These are phyloP conservation scores for Colletotrichum sp. DNA, from an alignment of 2,329 filamentous ascomycete genomes.

Conservation along the genomic window DNA sequence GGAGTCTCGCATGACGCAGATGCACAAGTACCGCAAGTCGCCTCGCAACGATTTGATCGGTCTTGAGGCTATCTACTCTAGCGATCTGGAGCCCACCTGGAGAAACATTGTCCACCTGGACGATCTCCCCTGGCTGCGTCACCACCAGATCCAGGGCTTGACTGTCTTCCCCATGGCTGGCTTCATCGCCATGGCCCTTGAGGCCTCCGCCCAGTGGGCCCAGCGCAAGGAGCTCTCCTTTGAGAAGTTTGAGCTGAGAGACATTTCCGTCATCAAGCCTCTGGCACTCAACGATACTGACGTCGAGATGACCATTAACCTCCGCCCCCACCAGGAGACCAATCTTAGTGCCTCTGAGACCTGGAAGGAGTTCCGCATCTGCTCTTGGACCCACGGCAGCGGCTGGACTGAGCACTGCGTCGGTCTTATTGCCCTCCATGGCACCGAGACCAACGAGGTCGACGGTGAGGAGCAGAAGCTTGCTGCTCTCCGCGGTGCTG, in stretches of 20 bases:
- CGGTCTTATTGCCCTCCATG: conserved; percentile 51
- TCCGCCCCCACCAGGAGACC: conserved; percentile 47
- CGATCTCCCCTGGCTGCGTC: conserved; percentile 61
- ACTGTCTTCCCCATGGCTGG: conserved; percentile 61
- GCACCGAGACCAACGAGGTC: conserved; percentile 43
- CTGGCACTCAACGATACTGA: conserved; percentile 54
- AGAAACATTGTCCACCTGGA: conserved; percentile 51
- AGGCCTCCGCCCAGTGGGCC: conserved; percentile 43
- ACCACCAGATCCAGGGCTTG: conserved; percentile 63
- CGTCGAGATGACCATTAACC: conserved; percentile 54
- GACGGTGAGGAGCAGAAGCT: conserved; percentile 36
- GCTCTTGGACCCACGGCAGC: conserved; percentile 54
- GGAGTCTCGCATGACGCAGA: conserved; percentile 48
- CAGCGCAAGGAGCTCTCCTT: conserved; percentile 32
- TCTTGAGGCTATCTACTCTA: conserved; percentile 46
- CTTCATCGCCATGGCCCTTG: conserved; percentile 56
- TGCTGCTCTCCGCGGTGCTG: conserved; percentile 29
- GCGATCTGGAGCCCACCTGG: conserved; percentile 52
- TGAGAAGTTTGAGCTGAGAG: conserved; percentile 50
- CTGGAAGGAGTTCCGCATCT: conserved; percentile 64
- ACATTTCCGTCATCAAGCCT: conserved; percentile 50
- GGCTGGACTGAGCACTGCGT: conserved; percentile 66
- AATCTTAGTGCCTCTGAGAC: conserved; percentile 44
- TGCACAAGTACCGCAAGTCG: conserved; percentile 45
- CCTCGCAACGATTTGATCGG: conserved; percentile 53